Conservation (phyloP, 1,284 basidiomycete species). For the Marasmius sp. region DNA sequence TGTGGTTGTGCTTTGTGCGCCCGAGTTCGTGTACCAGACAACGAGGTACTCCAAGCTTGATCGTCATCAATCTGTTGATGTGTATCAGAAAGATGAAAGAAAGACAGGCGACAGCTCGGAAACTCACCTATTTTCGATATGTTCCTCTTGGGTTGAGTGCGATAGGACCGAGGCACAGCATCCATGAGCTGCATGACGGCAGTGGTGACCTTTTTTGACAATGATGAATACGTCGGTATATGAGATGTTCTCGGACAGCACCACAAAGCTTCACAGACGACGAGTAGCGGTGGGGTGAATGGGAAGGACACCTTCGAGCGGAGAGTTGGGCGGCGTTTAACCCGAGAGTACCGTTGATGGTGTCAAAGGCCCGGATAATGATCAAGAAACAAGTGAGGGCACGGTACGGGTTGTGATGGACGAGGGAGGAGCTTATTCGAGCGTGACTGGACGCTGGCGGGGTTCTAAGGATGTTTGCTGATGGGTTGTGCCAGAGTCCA, state of each 20-base stretch:
- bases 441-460: too few relatives aligned
- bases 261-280: slow-evolving; percentile 74
- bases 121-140: slow-evolving; percentile 86
- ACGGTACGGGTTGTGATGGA: neutral
- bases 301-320: slow-evolving; percentile 62
- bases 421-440: neutral
- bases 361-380: slow-evolving; percentile 50
- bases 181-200: slow-evolving; percentile 74
- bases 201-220: slow-evolving; percentile 80
- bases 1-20: slow-evolving; percentile 95
- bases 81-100: slow-evolving; percentile 7
- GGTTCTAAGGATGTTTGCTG: too few relatives aligned
- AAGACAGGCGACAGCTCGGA: slow-evolving; percentile 10
- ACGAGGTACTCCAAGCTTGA: slow-evolving; percentile 91
- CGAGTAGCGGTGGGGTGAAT: slow-evolving; percentile 87
- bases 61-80: slow-evolving; percentile 83
- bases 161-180: slow-evolving; percentile 75
- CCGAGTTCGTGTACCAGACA: slow-evolving; percentile 94
- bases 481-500: too few relatives aligned
- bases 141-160: slow-evolving; percentile 91
- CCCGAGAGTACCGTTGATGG: slow-evolving; percentile 45
- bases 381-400: slow-evolving; percentile 22
- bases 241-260: slow-evolving; percentile 80
- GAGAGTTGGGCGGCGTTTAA: slow-evolving; percentile 65
- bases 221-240: slow-evolving; percentile 80